These are phyloP conservation scores for Saccharata proteae DNA, from an alignment of 2,329 filamentous ascomycete genomes.

Conservation along the genomic window DNA sequence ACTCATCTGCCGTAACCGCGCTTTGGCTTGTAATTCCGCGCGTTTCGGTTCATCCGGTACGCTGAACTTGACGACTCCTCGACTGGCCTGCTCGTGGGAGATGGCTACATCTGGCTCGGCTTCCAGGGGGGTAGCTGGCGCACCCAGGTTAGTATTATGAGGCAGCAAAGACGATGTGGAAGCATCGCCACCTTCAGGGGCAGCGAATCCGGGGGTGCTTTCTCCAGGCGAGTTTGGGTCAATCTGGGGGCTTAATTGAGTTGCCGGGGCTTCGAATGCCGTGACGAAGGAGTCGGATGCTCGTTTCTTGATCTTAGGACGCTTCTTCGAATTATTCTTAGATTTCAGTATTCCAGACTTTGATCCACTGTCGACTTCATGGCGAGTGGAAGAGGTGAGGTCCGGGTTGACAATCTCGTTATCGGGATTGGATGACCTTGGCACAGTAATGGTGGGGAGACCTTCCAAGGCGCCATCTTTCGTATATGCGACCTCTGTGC, in stretches of 20 bases:
- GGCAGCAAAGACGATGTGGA: conserved; percentile 26
- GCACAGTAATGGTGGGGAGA: conserved; percentile 1
- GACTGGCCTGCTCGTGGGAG: conserved; percentile 9
- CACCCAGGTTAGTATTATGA: conserved; percentile 18
- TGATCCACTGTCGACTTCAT: too few species aligned
- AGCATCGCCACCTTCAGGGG: conserved; percentile 15
- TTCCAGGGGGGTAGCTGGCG: not conserved
- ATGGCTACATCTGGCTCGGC: not conserved
- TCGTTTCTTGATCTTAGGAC: too few species aligned
- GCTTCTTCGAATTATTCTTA: too few species aligned
- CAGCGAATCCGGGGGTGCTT: conserved; percentile 10
- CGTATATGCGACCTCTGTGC: not conserved
- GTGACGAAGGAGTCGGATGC: conserved; percentile 8
- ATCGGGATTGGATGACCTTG: conserved; percentile 5
- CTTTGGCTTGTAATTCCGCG: conserved; percentile 25
- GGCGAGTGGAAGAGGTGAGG: too few species aligned
- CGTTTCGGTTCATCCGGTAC: conserved; percentile 28
- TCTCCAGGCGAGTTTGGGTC: conserved; percentile 2
- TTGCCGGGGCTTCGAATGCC: conserved; percentile 1
- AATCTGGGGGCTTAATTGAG: conserved; percentile 1
- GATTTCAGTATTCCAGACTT: too few species aligned
- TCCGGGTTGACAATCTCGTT: conserved; percentile 4
- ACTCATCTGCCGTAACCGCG: conserved; percentile 27
- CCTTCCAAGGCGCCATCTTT: conserved; percentile 1
- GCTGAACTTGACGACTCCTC: conserved; percentile 30